Conservation (phyloP, 1,139 yeast genomes). For the Blastobotrys serpentis region DNA sequence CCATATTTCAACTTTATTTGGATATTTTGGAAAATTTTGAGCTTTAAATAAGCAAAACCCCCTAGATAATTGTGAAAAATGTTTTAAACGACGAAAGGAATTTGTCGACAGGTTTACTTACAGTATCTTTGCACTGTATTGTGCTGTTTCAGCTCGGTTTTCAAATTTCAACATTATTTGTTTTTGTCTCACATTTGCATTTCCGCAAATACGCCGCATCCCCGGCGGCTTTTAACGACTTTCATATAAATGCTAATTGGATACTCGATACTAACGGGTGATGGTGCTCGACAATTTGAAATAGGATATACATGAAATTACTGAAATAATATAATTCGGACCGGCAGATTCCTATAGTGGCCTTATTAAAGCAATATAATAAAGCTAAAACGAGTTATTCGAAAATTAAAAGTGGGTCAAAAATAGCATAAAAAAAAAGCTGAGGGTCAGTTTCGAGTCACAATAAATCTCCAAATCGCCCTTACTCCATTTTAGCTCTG, state of each 20-base stretch:
- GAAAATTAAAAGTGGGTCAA: background rate
- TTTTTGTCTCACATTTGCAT: slow-evolving; percentile 3
- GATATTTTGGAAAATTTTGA: background rate
- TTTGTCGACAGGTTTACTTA: no score
- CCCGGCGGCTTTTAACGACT: background rate
- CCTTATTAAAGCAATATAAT: background rate
- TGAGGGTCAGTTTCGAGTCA: no score
- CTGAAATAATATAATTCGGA: background rate
- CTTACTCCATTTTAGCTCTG: background rate
- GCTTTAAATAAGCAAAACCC: no score
- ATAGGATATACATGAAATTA: background rate
- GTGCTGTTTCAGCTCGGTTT: background rate
- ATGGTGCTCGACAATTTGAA: background rate
- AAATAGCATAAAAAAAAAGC: no score
- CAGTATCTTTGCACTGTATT: background rate
- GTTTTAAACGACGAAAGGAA: no score
- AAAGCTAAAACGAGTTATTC: background rate
- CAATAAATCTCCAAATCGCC: background rate
- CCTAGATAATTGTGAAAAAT: no score
- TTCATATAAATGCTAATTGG: slow-evolving; percentile 4
- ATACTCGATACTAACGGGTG: background rate
- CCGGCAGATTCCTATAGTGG: background rate
- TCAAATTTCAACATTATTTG: background rate
- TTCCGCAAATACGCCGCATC: slow-evolving; percentile 8
- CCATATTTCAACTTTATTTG: background rate